Conservation (phyloP, 163 green algal genomes). For the Coccomyxa subellipsoidea region DNA sequence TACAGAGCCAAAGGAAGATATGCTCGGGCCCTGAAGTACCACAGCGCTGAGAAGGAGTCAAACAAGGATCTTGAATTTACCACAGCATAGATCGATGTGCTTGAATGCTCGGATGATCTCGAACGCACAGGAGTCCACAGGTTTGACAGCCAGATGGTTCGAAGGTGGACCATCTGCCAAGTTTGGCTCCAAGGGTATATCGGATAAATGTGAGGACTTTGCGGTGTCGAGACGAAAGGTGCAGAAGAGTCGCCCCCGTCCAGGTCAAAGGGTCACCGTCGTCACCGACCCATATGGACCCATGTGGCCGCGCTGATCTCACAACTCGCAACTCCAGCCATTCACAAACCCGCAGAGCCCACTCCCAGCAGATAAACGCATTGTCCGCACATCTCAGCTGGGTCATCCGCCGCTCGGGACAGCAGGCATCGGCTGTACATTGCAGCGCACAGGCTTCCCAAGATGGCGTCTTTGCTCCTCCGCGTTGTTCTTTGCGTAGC, state of each 20-base stretch:
- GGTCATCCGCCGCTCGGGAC: neutral
- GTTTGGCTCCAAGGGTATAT: neutral
- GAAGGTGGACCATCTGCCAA: neutral
- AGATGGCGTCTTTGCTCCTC: neutral
- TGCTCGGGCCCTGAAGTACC: no score
- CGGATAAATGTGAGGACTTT: neutral
- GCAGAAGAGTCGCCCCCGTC: neutral
- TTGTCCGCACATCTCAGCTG: neutral
- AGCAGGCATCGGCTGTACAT: neutral
- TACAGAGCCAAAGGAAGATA: no score
- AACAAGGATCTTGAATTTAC: no score
- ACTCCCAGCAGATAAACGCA: neutral
- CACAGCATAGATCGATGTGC: no score
- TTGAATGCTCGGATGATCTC: no score
- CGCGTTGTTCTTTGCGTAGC: neutral
- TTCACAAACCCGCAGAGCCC: neutral
- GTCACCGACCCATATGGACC: neutral
- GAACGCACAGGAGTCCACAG: no score
- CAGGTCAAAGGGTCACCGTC: neutral
- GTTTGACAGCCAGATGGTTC: no score
- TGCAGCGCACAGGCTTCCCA: neutral
- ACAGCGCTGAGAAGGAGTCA: no score
- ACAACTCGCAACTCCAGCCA: neutral
- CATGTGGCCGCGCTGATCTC: neutral
- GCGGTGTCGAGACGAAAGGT: neutral